Conservation (phyloP, 768 basidiomycete species). For the Agaricus subrufescens region DNA sequence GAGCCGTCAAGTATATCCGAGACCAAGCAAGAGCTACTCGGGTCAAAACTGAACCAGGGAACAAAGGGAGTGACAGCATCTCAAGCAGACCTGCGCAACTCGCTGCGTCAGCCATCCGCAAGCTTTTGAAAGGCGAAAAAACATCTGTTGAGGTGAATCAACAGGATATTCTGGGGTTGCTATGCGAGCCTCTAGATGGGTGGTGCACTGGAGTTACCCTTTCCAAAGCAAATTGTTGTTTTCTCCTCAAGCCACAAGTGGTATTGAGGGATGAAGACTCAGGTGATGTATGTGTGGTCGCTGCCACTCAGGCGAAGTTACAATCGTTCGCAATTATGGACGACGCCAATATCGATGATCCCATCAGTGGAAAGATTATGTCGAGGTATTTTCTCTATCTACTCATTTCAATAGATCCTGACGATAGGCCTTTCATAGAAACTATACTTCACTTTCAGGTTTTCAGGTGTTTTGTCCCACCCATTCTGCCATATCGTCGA, state of each 20-base stretch:
- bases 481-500: slow-evolving; percentile 29
- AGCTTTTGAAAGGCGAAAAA: slow-evolving; percentile 57
- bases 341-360: slow-evolving; percentile 70
- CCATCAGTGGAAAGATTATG: slow-evolving; percentile 82
- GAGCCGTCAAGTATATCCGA: slow-evolving; percentile 82
- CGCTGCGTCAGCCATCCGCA: slow-evolving; percentile 64
- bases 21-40: slow-evolving; percentile 61
- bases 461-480: slow-evolving; percentile 86
- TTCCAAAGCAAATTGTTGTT: slow-evolving; percentile 70
- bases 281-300: slow-evolving; percentile 61
- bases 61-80: slow-evolving; percentile 22
- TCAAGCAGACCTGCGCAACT: slow-evolving; percentile 50
- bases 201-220: slow-evolving; percentile 71
- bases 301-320: slow-evolving; percentile 76
- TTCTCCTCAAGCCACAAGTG: slow-evolving; percentile 90
- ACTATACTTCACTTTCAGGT: slow-evolving; percentile 71
- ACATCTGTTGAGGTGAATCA: slow-evolving; percentile 36
- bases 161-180: slow-evolving; percentile 24
- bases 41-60: slow-evolving; percentile 19
- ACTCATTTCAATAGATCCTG: not conserved
- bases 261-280: slow-evolving; percentile 59
- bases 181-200: slow-evolving; percentile 58
- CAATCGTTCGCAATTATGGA: slow-evolving; percentile 83
- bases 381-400: slow-evolving; percentile 48
- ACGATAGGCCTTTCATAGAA: slow-evolving; percentile 38